Evolutionary conservation across 2,329 filamentous ascomycete genomes (phyloP).

Genomic region (Phoma sp.): DNA sequence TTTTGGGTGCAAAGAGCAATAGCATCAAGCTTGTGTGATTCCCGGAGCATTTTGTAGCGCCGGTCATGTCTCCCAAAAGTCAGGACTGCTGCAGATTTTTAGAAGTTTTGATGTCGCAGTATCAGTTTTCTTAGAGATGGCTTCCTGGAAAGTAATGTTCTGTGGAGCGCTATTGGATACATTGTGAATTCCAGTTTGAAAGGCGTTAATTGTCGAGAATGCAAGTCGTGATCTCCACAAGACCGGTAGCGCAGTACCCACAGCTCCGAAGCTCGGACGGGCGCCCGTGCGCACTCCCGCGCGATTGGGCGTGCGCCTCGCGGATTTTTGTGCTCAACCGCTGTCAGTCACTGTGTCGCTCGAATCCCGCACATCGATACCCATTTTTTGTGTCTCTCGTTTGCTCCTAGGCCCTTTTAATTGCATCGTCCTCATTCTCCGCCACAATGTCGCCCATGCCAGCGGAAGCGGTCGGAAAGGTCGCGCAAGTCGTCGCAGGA

Average conservation of each 20-base stretch:
- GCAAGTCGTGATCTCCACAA: background rate
- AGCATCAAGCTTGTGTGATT: too few species aligned
- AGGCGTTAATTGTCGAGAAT: too few species aligned
- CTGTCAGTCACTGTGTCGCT: conserved; percentile 4
- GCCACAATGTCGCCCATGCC: conserved; percentile 20
- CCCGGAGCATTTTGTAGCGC: too few species aligned
- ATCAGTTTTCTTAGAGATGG: too few species aligned
- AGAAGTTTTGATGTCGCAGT: too few species aligned
- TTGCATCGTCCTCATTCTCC: conserved; percentile 9
- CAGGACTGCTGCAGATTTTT: too few species aligned
- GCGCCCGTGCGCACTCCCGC: too few species aligned
- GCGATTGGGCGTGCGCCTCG: conserved; percentile 4
- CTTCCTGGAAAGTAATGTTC: too few species aligned
- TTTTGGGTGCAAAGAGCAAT: too few species aligned
- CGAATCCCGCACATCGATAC: conserved; percentile 13
- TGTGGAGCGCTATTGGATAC: too few species aligned
- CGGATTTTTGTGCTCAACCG: conserved; percentile 15
- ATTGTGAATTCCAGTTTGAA: too few species aligned
- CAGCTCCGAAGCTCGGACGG: conserved; percentile 3
- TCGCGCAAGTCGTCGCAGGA: conserved; percentile 29
- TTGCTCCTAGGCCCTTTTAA: conserved; percentile 6
- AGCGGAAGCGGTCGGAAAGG: conserved; percentile 16
- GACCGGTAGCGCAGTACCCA: background rate
- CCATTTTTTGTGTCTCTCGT: conserved; percentile 16
- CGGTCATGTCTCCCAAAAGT: too few species aligned